Base-by-base conservation (phyloP, 2,329 filamentous ascomycete species). In the Curvularia sp. region DNA sequence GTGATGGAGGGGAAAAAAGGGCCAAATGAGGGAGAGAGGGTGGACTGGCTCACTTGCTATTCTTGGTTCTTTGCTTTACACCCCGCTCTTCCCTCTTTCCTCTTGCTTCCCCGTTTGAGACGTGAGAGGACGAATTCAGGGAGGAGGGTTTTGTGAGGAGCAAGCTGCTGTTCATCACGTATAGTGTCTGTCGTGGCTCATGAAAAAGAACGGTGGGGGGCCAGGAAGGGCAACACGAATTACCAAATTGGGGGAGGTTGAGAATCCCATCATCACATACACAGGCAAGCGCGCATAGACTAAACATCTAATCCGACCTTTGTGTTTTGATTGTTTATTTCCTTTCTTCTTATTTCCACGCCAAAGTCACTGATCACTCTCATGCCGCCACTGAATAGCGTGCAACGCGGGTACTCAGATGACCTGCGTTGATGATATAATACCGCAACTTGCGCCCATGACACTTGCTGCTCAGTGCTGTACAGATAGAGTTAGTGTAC, bases 401-500 rank as follows among this genome's bases (percentile, higher is more conserved):
- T 32, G 15, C 38, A 43, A 30, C 34, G 39, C 34, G 13, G 21
- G 25, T 47, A 9, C 52, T 27, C 64, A 67, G 67, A 68, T 70
- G 64, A 67, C 61, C 25, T 27, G 45, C 18, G 27, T 38, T 39
- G 32, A n/a, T 45, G 27, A 12, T 12, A 39, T n/a, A 13, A 57
- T 15, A 47, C 39, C 48, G 38, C 55, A 32, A 27, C 52, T 52
- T 34, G 48, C 23, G 12, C n/a, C 47, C 50, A 67, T 61, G 41
- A 45, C 39, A 46, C 28, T 49, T 21, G 59, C 63, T 25, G 53
- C 41, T 74, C 55, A 75, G 55, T 75, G 73, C 73, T 75, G 15
- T 21, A 57, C 58, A 57, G 52, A 64, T 67, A 54, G 51, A 63
- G 68, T 75, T 60, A 75, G 68, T 62, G 39, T 30, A 38, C n/a